Conservation (phyloP, 805 yeast species). For the Geotrichum ghanense region DNA sequence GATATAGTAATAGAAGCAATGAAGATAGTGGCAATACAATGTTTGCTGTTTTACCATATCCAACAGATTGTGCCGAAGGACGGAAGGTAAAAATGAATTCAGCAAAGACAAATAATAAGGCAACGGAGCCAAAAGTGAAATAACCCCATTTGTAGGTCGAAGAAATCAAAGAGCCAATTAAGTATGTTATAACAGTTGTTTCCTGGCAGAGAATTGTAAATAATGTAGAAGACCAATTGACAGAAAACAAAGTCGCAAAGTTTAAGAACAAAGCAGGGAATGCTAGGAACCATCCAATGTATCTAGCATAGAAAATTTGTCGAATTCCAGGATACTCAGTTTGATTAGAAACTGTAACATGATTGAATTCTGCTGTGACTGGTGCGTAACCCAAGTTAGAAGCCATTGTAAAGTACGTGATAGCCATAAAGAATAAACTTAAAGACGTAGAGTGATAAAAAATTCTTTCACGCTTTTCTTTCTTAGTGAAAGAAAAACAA, state of each 20-base stretch:
- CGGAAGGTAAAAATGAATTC: slow-evolving; percentile 25
- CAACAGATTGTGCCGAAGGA: slow-evolving; percentile 4
- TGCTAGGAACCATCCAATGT: slow-evolving; percentile 45
- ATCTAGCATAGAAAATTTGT: slow-evolving; percentile 46
- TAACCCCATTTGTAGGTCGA: slow-evolving; percentile 62
- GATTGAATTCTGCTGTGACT: slow-evolving; percentile 37
- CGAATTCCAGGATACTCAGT: slow-evolving; percentile 27
- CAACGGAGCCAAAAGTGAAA: no score
- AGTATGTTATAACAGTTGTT: slow-evolving; percentile 40
- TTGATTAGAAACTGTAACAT: slow-evolving; percentile 27
- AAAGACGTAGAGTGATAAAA: slow-evolving; percentile 31
- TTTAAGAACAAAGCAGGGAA: slow-evolving; percentile 35
- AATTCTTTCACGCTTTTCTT: slow-evolving; percentile 27
- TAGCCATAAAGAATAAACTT: slow-evolving; percentile 32
- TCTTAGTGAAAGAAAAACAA: slow-evolving; percentile 10
- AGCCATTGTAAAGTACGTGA: slow-evolving; percentile 43
- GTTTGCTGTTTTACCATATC: slow-evolving; percentile 3
- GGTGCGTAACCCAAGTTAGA: slow-evolving; percentile 47
- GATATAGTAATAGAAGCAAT: slow-evolving; percentile 39
- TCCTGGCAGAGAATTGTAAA: slow-evolving; percentile 30
- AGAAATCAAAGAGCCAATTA: slow-evolving; percentile 44
- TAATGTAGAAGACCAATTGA: slow-evolving; percentile 23
- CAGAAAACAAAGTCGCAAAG: slow-evolving; percentile 24
- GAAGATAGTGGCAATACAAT: slow-evolving; percentile 17
- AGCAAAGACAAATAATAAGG: slow-evolving; percentile 41